Percentiles rank a stretch among this genome's conserved stretches.
Evolutionary conservation across 2,329 filamentous ascomycete species (phyloP).

Genomic region (Calonectria henricotiae): DNA sequence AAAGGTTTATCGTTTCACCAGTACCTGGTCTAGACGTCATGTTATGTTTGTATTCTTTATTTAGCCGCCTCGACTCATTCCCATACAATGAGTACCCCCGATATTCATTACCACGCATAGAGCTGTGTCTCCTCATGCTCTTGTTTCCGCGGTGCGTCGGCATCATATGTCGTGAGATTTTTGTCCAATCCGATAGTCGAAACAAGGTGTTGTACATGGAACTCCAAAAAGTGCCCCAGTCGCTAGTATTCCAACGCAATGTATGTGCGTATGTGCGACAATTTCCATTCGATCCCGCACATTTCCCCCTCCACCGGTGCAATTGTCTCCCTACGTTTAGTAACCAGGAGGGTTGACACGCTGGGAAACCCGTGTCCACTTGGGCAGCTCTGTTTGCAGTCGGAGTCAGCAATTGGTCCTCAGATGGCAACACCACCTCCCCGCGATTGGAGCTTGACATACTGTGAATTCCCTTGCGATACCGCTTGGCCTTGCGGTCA

Average conservation of each 20-base stretch:
- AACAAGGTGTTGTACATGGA: slow-evolving; percentile 55
- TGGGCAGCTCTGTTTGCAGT: slow-evolving; percentile 76
- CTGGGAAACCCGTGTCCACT: slow-evolving; percentile 97
- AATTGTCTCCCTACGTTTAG: slow-evolving; percentile 64
- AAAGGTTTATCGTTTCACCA: slow-evolving; percentile 28
- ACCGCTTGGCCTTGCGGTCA: slow-evolving; percentile 94
- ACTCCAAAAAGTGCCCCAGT: slow-evolving; percentile 41
- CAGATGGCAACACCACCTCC: not conserved
- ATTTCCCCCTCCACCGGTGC: slow-evolving; percentile 20
- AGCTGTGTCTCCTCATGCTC: slow-evolving; percentile 26
- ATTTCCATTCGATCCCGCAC: slow-evolving; percentile 43
- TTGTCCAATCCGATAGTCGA: slow-evolving; percentile 48
- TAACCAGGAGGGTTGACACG: slow-evolving; percentile 95
- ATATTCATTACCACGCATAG: slow-evolving; percentile 48
- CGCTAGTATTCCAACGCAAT: slow-evolving; percentile 39
- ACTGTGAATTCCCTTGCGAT: slow-evolving; percentile 98
- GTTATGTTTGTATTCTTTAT: slow-evolving; percentile 21
- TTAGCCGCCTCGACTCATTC: slow-evolving; percentile 4
- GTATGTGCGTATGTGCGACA: slow-evolving; percentile 42
- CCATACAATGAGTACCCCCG: slow-evolving; percentile 31
- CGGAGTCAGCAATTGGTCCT: slow-evolving; percentile 44
- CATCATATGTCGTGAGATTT: slow-evolving; percentile 44
- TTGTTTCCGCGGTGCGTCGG: slow-evolving; percentile 33
- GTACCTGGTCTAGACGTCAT: slow-evolving; percentile 31
- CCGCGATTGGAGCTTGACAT: slow-evolving; percentile 61